These are phyloP conservation scores for Phytophthora sp. DNA, from an alignment of 352 stramenopile genomes.

Conservation along the genomic window DNA sequence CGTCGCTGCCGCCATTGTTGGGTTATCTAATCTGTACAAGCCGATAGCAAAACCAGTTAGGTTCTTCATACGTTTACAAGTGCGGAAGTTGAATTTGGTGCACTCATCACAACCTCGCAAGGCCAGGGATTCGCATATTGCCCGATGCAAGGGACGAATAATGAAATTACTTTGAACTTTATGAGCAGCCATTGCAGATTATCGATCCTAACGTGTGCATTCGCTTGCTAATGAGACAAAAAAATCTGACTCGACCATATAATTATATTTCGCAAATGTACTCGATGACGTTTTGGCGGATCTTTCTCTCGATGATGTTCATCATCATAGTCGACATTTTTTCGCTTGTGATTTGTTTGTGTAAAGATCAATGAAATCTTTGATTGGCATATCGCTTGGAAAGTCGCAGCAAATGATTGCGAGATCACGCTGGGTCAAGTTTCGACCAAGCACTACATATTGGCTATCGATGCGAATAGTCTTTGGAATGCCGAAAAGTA, in stretches of 20 bases:
- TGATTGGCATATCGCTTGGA: not conserved
- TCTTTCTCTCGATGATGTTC: not conserved
- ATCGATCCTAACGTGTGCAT: conserved; percentile 27
- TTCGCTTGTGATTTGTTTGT: not conserved
- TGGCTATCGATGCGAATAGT: conserved; percentile 25
- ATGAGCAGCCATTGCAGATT: conserved; percentile 16
- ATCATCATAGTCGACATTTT: conserved; percentile 1
- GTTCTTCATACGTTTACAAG: conserved; percentile 16
- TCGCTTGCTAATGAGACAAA: conserved; percentile 20
- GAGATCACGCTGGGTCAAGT: conserved; percentile 20
- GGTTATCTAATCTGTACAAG: conserved; percentile 21
- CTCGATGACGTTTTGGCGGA: not conserved
- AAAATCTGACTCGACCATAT: conserved; percentile 19
- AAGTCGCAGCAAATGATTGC: conserved; percentile 13
- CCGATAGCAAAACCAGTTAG: conserved; percentile 29
- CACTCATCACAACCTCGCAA: conserved; percentile 20
- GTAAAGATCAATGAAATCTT: not conserved
- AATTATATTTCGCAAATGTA: conserved; percentile 20
- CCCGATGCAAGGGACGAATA: conserved; percentile 19
- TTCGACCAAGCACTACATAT: conserved; percentile 14
- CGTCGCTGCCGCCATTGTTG: not conserved
- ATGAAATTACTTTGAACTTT: conserved; percentile 12
- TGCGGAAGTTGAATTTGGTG: conserved; percentile 21
- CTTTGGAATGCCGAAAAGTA: conserved; percentile 25
- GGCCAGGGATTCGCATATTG: conserved; percentile 17